A percentile compares a stretch with the other conserved stretches of the same genome.
Evolutionary conservation across 805 yeast genomes (phyloP).

Genomic region (Ogataea chonburiensis): DNA sequence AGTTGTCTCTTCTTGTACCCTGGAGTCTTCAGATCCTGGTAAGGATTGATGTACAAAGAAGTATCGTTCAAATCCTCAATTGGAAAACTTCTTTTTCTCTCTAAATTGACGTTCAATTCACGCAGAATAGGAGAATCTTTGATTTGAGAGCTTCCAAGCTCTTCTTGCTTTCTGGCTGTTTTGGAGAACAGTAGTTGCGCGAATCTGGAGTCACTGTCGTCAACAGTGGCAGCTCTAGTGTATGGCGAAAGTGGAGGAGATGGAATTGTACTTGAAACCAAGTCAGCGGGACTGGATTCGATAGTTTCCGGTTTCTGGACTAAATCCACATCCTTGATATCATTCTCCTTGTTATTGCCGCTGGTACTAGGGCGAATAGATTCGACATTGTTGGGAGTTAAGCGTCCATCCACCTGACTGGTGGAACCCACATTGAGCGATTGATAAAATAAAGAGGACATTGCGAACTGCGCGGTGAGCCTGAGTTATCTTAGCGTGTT

Average conservation of each 20-base stretch:
- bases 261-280: conserved; percentile 31
- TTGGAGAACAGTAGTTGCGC: conserved; percentile 29
- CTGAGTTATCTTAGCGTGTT: background rate
- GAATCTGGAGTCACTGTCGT: conserved; percentile 29
- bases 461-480: conserved; percentile 11
- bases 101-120: conserved; percentile 4
- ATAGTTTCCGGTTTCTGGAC: conserved; percentile 12
- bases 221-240: conserved; percentile 28
- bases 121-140: conserved; percentile 1
- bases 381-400: conserved; percentile 24
- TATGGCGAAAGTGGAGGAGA: conserved; percentile 40
- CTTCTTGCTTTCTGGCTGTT: conserved; percentile 20
- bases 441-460: conserved; percentile 20
- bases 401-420: conserved; percentile 28
- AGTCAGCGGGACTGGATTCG: conserved; percentile 10
- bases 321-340: conserved; percentile 1
- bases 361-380: conserved; percentile 9
- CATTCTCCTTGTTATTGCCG: conserved; percentile 10
- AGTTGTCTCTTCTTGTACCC: conserved; percentile 50
- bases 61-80: conserved; percentile 43
- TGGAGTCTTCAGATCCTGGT: conserved; percentile 42
- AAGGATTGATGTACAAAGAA: conserved; percentile 52
- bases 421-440: conserved; percentile 15
- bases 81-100: conserved; percentile 39
- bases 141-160: conserved; percentile 8